A percentile compares a stretch with the other conserved stretches of the same genome.
phyloP scores from a whole-genome alignment of 441 rosid genomes.

The Hypseocharis bilobata region DNA sequence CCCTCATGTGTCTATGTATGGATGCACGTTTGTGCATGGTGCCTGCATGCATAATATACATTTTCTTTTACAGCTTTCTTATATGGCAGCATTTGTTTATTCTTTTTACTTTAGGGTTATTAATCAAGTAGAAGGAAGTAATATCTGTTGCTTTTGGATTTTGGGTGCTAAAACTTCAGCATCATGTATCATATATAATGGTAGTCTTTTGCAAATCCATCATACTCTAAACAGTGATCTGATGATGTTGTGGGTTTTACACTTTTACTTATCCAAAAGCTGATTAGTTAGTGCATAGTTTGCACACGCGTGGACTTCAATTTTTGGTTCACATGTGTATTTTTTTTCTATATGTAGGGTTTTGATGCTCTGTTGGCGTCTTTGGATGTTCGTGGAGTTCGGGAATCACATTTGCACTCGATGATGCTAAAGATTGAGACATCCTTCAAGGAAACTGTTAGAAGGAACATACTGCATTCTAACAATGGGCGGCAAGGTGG shows the following conservation, averaged over 20 bases:
- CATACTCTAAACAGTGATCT: neutral
- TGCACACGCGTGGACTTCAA: neutral
- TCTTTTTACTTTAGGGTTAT: too few relatives aligned
- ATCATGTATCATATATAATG: too few relatives aligned
- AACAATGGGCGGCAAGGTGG: conserved; percentile 26
- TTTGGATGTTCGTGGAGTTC: conserved; percentile 66
- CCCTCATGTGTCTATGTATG: too few relatives aligned
- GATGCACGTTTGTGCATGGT: too few relatives aligned
- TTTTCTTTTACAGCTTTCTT: too few relatives aligned
- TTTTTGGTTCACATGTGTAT: conserved; percentile 10
- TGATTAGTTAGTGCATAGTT: neutral
- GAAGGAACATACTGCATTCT: conserved; percentile 32
- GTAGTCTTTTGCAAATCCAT: neutral
- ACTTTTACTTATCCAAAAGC: neutral
- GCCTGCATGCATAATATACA: too few relatives aligned
- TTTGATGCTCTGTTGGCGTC: conserved; percentile 52
- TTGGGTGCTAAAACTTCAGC: too few relatives aligned
- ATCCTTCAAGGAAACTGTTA: conserved; percentile 52
- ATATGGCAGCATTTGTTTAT: neutral
- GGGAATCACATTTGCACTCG: conserved; percentile 60
- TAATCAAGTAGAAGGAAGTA: too few relatives aligned
- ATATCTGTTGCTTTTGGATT: too few relatives aligned
- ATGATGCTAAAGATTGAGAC: conserved; percentile 60
- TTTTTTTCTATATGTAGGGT: conserved; percentile 35
- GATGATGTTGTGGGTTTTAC: too few relatives aligned